Base-by-base conservation (phyloP, 805 yeast genomes). In the Candida tallmaniae region DNA sequence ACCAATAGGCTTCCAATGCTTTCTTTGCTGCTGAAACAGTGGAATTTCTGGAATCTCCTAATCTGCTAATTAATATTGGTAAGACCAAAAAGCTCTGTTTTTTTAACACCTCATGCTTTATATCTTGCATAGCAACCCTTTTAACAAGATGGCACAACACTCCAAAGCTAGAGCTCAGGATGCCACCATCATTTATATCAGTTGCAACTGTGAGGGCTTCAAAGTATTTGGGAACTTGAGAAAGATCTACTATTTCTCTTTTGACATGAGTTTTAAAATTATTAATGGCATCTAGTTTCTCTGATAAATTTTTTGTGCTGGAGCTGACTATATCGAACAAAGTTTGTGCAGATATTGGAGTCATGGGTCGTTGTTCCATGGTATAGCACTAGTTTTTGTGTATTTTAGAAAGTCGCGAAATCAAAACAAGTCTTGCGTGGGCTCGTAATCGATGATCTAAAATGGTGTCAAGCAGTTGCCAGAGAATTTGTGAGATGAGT, bases 121-220 rank as follows among this genome's bases (percentile, higher is more conserved):
- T 54, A 43, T 76, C 80, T 52, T 78, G 83, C 54, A 75, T 71
- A 30, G 76, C 69, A 5, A 78, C 73, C 14, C 83, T 56, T 38
- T 76, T 77, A 20, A 78, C 68, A 34, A 77, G 52, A 46, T 78
- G 81, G 31, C 78, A 74, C 4, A 75, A 49, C 0, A 76, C 66
- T 19, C 75, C 67, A 46, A 77, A 76, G 2, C 76, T 65, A 15
- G 54, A 35, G 1, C 63, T 40, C 39, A 65, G 64, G 13, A 76
- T 61, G 8, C 64, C 51, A 22, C 55, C 35, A 31, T 65, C 66
- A 3, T 54, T 44, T 4, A 64, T 56, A 35, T 66, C 69, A 28
- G 60, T 63, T 2, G 74, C 79, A 3, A 62, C 45, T 6, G 70
- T 56, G 29, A 78, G 53, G 0, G 76, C 62, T 31, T 75, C 75